Base-by-base conservation (phyloP, 2,329 filamentous ascomycete species). In the Penicillium glabrum region DNA sequence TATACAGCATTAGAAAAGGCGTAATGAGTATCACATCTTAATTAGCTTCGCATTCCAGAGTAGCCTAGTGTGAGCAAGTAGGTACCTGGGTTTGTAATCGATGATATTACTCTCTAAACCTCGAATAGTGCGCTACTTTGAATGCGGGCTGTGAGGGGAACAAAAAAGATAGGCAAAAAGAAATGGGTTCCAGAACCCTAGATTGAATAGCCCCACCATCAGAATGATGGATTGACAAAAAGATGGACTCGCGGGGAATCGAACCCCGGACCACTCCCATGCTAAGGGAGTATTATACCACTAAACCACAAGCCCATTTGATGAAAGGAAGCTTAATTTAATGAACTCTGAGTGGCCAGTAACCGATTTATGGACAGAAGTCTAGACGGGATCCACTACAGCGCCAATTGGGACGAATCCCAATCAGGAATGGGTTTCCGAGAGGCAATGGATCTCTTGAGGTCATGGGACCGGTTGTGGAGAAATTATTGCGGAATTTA, bases 271-370 rank as follows among this genome's bases (percentile, higher is more conserved):
- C 76, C 76, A 72, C 76, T 70, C 75, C 75, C 75, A 78, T 77
- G 73, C 75, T 77, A 77, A 77, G 75, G 73, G 74, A 68, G 73
- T 72, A 77, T 77, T 75, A 77, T 77, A 78, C 75, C 75, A 77
- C 75, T 77, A 77, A 77, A 77, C 75, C 75, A 77, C 72, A 69
- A 69, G 67, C 67, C 67, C 67, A 64, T 39, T 61, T 54, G 52
- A 53, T 65, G 53, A 26, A 49, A 31, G 21, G 19, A 2, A 2
- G 1, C 0, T 24, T 2, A 1, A 2, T 2, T 29, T 58, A 11
- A 11, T 26, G 52, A 19, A 19, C 1, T 13, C 8, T 50, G 13
- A 50, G 5, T 13, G 13, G n/a, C 11, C 2, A 5, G 4, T 3
- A 35, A 23, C 1, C 24, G 6, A 35, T 43, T 24, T 35, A 39